Base-by-base conservation (phyloP, 352 stramenopile genomes). In the Phytophthora pinifolia region DNA sequence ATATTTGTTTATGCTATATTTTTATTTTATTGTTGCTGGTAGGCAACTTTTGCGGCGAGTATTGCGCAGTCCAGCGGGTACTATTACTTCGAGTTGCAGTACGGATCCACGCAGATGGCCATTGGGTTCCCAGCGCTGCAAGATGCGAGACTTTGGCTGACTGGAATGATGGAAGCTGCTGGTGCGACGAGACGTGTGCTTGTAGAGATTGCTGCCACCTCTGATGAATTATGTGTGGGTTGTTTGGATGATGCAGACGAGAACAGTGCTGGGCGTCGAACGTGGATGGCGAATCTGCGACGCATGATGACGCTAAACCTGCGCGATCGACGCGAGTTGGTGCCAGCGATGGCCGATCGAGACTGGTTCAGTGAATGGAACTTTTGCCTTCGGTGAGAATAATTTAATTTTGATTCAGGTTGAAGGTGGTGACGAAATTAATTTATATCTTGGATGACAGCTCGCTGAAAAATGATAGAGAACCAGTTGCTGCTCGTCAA, bases 321-420 rank as follows among this genome's bases (percentile, higher is more conserved):
- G 15, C 64, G 59, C 9, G 73, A 91, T 30, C 78, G 84, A 36
- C 65, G 67, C 1, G 60, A 84, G 6, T 34, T 91, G 14, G 67
- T 89, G 15, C 49, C 65, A 0, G 57, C 68, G 0, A 89, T 94
- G 75, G 69, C 72, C 10, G 67, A 88, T 9, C 66, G 84, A 13
- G 84, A 94, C 55, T 94, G 84, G 84, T 72, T 85, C 42, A 86
- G 68, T 20, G 84, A 94, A 54, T 94, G 84, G 84, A 78, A 79
- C 18, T 89, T 86, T 34, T 92, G 82, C 54, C 47, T 88, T 13
- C 69, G 72, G 74, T 84, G 47, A 46, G 68, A 7, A 50, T 15
- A 37, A 15, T 30, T 15, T 6, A 14, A 36, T 12, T 32, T 6
- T 12, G 10, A 30, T 34, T n/a, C 13, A 18, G 18, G 0, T 37